These are phyloP conservation scores for Melastoma malabathricum DNA, from an alignment of 345 rosid species.

Conservation along the genomic window DNA sequence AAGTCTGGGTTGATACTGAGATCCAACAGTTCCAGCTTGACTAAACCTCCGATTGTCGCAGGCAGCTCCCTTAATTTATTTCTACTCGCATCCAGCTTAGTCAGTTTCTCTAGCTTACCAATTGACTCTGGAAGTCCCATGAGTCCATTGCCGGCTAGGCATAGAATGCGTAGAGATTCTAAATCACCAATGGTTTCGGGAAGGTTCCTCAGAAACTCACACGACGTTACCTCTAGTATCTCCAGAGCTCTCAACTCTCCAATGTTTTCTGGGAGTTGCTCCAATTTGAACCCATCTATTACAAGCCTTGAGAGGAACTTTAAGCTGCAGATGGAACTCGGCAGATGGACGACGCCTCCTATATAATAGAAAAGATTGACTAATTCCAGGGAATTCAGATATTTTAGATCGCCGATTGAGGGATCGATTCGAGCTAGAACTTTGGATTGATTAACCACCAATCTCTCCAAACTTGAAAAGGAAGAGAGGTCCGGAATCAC, in stretches of 20 bases:
- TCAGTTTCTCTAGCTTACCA: background rate
- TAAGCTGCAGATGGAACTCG: too few relatives aligned
- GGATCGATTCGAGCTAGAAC: fast-evolving
- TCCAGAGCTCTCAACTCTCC: background rate
- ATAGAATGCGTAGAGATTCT: background rate
- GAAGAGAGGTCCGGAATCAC: background rate
- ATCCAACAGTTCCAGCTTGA: background rate
- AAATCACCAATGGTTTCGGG: background rate
- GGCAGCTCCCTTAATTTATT: fast-evolving
- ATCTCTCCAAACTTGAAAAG: background rate
- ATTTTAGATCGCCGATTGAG: fast-evolving
- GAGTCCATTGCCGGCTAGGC: background rate
- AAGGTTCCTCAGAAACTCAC: background rate
- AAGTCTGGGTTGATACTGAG: background rate
- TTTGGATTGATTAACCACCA: background rate
- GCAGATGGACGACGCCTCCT: too few relatives aligned
- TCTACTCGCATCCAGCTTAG: background rate
- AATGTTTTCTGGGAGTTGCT: background rate
- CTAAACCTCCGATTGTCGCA: background rate
- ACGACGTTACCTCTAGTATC: background rate
- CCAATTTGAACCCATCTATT: background rate
- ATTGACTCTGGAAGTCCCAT: background rate
- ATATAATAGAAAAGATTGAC: too few relatives aligned
- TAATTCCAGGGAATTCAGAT: background rate
- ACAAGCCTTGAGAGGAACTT: background rate